Evolutionary conservation across 2,329 filamentous ascomycete genomes (phyloP).

Genomic region (Paecilomyces variotii): DNA sequence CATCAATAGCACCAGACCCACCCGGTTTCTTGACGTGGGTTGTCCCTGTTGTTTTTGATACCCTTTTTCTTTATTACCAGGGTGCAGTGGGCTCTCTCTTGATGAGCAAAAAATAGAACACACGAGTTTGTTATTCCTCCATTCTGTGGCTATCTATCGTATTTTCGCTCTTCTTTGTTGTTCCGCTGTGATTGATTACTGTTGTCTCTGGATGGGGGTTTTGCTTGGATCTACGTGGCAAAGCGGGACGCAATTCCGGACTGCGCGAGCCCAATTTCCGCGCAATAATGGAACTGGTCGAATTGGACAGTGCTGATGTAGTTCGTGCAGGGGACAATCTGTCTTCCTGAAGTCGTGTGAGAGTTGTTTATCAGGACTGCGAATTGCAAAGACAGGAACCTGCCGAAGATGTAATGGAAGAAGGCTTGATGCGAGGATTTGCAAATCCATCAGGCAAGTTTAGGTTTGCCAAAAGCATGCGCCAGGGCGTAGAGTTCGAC

Average conservation of each 20-base stretch:
- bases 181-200: neutral
- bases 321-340: neutral
- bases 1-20: neutral
- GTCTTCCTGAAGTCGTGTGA: neutral
- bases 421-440: neutral
- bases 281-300: neutral
- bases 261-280: neutral
- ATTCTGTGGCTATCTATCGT: neutral
- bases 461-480: neutral
- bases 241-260: neutral
- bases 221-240: neutral
- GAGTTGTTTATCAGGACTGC: neutral
- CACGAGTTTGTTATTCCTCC: neutral
- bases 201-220: neutral
- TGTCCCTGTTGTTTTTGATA: neutral
- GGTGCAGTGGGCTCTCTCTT: neutral
- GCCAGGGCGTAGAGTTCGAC: neutral
- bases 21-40: neutral
- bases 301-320: neutral
- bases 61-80: neutral
- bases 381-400: neutral
- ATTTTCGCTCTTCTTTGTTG: neutral
- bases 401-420: neutral
- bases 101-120: neutral
- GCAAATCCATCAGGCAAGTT: neutral